Evolutionary conservation across 2,329 filamentous ascomycete species (phyloP).

Genomic region (Penicillium griseofulvum): DNA sequence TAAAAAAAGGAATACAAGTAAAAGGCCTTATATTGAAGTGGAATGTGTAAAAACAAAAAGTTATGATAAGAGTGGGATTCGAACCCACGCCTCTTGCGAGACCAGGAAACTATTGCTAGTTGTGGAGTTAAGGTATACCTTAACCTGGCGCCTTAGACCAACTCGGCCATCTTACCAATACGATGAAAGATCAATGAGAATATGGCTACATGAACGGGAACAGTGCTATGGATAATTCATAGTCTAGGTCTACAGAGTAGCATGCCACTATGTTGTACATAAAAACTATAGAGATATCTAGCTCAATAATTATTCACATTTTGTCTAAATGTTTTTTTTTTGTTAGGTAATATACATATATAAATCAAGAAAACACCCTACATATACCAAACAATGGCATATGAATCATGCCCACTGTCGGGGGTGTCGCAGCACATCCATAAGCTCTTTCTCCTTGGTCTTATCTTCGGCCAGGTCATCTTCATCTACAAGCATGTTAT

Average conservation of each 20-base stretch:
- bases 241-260: not conserved
- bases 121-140: constrained; percentile 29
- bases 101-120: constrained; percentile 13
- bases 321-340: not conserved
- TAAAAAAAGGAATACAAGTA: too few species aligned
- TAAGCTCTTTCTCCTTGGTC: constrained; percentile 67
- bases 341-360: constrained; percentile 1
- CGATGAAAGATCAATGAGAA: not conserved
- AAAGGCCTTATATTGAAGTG: too few species aligned
- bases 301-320: constrained; percentile 1
- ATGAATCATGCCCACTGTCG: constrained; percentile 55
- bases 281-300: not conserved
- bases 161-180: constrained; percentile 37
- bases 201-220: not conserved
- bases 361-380: not conserved
- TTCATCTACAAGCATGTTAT: constrained; percentile 48
- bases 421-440: constrained; percentile 66
- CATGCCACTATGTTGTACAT: not conserved
- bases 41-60: not conserved
- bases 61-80: constrained; percentile 11
- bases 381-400: not conserved
- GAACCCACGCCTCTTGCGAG: constrained; percentile 12
- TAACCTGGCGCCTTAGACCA: constrained; percentile 38
- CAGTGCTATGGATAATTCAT: too few species aligned
- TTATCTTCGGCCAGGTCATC: constrained; percentile 35